phyloP scores from a whole-genome alignment of 179 eudicot genomes.

The Dionaea muscipula region DNA sequence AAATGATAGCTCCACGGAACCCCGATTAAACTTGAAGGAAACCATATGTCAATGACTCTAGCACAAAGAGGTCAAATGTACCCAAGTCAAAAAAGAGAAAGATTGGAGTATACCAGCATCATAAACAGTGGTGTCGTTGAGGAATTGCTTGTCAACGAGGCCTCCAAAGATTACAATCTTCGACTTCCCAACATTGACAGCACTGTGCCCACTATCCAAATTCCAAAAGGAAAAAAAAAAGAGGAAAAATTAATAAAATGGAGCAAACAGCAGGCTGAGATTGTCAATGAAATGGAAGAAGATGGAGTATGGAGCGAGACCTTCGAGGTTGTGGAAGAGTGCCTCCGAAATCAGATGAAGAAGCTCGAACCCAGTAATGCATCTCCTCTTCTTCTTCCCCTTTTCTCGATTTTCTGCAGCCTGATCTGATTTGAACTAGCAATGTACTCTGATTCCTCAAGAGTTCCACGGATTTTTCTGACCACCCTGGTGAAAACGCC shows the following conservation, averaged over 20 bases:
- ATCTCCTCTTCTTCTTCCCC: slow-evolving; percentile 19
- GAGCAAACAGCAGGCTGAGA: not conserved
- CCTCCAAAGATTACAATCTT: slow-evolving; percentile 87
- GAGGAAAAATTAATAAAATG: not conserved
- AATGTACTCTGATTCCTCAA: too few relatives aligned
- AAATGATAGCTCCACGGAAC: too few relatives aligned
- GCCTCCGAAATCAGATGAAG: slow-evolving; percentile 67
- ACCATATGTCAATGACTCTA: too few relatives aligned
- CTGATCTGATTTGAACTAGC: too few relatives aligned
- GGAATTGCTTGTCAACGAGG: slow-evolving; percentile 67
- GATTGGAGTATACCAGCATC: slow-evolving; percentile 49
- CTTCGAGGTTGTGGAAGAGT: slow-evolving; percentile 72
- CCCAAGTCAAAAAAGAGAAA: not conserved
- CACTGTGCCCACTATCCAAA: slow-evolving; percentile 78
- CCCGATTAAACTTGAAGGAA: not conserved
- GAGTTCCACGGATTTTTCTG: too few relatives aligned
- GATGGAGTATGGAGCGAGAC: slow-evolving; percentile 12
- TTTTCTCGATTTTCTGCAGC: too few relatives aligned
- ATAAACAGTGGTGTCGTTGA: slow-evolving; percentile 55
- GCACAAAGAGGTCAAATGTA: too few relatives aligned
- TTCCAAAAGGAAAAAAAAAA: not conserved
- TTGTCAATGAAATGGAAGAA: not conserved
- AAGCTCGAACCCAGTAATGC: slow-evolving; percentile 82
- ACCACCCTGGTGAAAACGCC: too few relatives aligned
- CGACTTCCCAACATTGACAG: slow-evolving; percentile 69